These are phyloP conservation scores for Inga oerstediana DNA, from an alignment of 306 rosid genomes.

Conservation along the genomic window DNA sequence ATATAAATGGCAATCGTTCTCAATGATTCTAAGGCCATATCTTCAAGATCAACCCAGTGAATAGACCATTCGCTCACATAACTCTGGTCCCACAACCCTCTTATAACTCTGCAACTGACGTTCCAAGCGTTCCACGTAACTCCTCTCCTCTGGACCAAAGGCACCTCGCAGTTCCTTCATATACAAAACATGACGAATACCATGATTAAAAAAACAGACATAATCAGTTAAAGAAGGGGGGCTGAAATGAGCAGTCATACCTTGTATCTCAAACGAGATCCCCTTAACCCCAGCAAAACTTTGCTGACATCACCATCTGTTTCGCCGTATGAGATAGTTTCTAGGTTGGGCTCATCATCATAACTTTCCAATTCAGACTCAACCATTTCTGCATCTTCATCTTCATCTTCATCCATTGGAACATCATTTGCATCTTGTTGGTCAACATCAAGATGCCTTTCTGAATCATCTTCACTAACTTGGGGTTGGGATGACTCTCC, in stretches of 20 bases:
- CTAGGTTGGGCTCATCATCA: constrained; percentile 57
- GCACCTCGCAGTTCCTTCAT: constrained; percentile 63
- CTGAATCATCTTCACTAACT: constrained; percentile 47
- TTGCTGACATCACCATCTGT: constrained; percentile 49
- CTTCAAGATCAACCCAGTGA: constrained; percentile 44
- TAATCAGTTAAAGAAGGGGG: constrained; percentile 23
- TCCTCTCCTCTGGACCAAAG: constrained; percentile 40
- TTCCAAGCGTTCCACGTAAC: constrained; percentile 70
- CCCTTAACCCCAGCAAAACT: constrained; percentile 59
- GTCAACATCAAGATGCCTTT: constrained; percentile 42
- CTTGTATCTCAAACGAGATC: constrained; percentile 68
- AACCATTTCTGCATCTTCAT: constrained; percentile 54
- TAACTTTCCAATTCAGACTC: constrained; percentile 60
- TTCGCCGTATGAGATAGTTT: constrained; percentile 42
- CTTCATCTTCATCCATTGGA: constrained; percentile 57
- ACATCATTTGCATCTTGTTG: constrained; percentile 63
- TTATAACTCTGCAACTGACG: constrained; percentile 64
- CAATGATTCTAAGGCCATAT: constrained; percentile 17
- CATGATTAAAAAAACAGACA: constrained; percentile 7
- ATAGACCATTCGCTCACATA: constrained; percentile 72
- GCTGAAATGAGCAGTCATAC: constrained; percentile 42
- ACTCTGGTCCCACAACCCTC: constrained; percentile 66
- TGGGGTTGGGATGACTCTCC: constrained; percentile 48
- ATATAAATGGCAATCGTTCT: not conserved
- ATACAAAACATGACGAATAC: constrained; percentile 23